Percentiles rank a stretch among this genome's conserved stretches.
Evolutionary conservation across 306 rosid species (phyloP).

Genomic region (Castanospermum australe): DNA sequence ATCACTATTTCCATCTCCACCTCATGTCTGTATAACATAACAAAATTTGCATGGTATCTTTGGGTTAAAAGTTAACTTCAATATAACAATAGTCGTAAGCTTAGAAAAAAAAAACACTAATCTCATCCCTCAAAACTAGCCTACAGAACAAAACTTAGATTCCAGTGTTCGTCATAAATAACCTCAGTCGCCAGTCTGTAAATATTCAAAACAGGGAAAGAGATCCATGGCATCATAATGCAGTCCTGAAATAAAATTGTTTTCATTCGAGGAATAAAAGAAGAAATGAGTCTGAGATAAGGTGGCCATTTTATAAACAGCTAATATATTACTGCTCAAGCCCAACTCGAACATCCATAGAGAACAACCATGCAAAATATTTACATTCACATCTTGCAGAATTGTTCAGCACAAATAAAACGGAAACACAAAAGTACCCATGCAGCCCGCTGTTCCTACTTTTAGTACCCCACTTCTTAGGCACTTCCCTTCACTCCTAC

Average conservation of each 20-base stretch:
- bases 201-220: neutral
- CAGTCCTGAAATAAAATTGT: neutral
- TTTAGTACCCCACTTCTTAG: slow-evolving; percentile 2
- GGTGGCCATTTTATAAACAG: neutral
- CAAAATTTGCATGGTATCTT: too few species aligned
- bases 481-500: slow-evolving; percentile 7
- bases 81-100: neutral
- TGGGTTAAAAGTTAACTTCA: neutral
- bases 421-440: neutral
- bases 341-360: neutral
- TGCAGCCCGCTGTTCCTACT: neutral
- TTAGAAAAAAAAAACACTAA: neutral
- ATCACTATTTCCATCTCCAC: too few species aligned
- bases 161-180: neutral
- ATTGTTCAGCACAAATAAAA: slow-evolving; percentile 15
- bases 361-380: neutral
- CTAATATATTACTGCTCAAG: neutral
- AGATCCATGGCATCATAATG: neutral
- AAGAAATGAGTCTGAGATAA: neutral
- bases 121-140: neutral
- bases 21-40: neutral
- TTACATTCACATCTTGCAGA: slow-evolving; percentile 19
- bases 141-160: neutral
- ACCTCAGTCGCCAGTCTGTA: neutral
- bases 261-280: neutral